A percentile compares a stretch with the other conserved stretches of the same genome.
These are phyloP conservation scores for Ottelia alismoides DNA, from an alignment of 106 monocot species.

Conservation along the genomic window DNA sequence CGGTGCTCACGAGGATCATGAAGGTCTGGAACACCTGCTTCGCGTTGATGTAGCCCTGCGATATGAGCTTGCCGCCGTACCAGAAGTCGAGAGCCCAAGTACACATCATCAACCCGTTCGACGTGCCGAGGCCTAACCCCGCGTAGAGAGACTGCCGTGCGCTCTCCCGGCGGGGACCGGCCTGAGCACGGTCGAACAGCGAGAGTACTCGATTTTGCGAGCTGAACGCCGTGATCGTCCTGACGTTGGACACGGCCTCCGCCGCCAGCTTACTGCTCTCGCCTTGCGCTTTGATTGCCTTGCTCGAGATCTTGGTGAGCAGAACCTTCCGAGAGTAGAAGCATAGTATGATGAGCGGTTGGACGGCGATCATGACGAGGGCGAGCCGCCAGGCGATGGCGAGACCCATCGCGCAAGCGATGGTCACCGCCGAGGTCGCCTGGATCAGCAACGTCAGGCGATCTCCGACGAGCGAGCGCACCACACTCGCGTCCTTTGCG, in stretches of 20 bases:
- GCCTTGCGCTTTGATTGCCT: constrained; percentile 34
- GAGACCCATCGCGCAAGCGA: constrained; percentile 53
- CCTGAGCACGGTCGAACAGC: constrained; percentile 56
- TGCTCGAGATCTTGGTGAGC: constrained; percentile 31
- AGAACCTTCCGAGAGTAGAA: constrained; percentile 43
- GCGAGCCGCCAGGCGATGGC: constrained; percentile 70
- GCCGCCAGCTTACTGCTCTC: constrained; percentile 57
- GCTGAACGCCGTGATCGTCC: constrained; percentile 52
- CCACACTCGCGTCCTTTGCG: constrained; percentile 45
- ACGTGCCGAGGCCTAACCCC: constrained; percentile 38
- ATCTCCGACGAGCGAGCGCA: constrained; percentile 64
- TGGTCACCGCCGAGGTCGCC: constrained; percentile 32
- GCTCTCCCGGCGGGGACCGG: constrained; percentile 34
- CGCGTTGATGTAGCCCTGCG: constrained; percentile 34
- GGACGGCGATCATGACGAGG: constrained; percentile 69
- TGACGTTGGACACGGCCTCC: constrained; percentile 65
- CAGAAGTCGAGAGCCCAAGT: constrained; percentile 80
- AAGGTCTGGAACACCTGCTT: constrained; percentile 71
- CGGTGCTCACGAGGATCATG: constrained; percentile 80
- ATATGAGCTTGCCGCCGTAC: constrained; percentile 58
- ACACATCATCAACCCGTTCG: constrained; percentile 50
- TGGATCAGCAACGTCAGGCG: constrained; percentile 56
- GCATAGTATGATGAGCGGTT: constrained; percentile 49
- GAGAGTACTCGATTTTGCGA: constrained; percentile 26
- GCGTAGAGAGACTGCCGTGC: constrained; percentile 58